Evolutionary conservation across 2,329 filamentous ascomycete species (phyloP).

Genomic region (Xenoacremonium recifei): DNA sequence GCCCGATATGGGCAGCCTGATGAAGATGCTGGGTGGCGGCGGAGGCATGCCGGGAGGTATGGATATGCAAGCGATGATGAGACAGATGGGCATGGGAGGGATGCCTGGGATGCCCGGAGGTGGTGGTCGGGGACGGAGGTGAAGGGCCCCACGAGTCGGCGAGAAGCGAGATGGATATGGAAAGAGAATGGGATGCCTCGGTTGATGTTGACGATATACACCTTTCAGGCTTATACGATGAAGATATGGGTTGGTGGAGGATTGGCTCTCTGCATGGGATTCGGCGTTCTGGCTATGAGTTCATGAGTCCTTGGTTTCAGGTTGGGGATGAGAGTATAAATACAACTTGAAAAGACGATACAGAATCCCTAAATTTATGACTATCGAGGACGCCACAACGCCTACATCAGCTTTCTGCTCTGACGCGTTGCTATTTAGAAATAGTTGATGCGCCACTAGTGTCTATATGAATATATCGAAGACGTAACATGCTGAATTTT

Average conservation of each 20-base stretch:
- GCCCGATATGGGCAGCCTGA: slow-evolving; percentile 81
- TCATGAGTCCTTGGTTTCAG: slow-evolving; percentile 1
- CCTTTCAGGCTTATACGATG: too few relatives aligned
- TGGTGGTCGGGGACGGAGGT: slow-evolving; percentile 32
- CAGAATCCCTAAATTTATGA: too few relatives aligned
- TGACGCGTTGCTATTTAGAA: too few relatives aligned
- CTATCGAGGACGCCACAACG: too few relatives aligned
- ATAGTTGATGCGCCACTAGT: too few relatives aligned
- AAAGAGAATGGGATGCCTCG: not conserved
- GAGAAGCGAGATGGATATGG: too few relatives aligned
- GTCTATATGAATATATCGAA: too few relatives aligned
- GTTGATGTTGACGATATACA: not conserved
- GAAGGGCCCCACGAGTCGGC: too few relatives aligned
- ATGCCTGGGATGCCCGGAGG: slow-evolving; percentile 32
- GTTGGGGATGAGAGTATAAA: slow-evolving; percentile 1
- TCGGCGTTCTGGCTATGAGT: slow-evolving; percentile 10
- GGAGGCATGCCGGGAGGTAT: slow-evolving; percentile 69
- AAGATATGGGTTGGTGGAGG: not conserved
- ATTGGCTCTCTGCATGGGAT: slow-evolving; percentile 7
- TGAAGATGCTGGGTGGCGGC: slow-evolving; percentile 82
- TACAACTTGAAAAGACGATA: too few relatives aligned
- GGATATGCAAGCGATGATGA: slow-evolving; percentile 80
- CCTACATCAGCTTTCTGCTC: too few relatives aligned
- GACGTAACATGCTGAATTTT: too few relatives aligned
- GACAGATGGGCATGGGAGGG: slow-evolving; percentile 63